These are phyloP conservation scores for Penicillium palitans DNA, from an alignment of 2,329 filamentous ascomycete species.

Conservation along the genomic window DNA sequence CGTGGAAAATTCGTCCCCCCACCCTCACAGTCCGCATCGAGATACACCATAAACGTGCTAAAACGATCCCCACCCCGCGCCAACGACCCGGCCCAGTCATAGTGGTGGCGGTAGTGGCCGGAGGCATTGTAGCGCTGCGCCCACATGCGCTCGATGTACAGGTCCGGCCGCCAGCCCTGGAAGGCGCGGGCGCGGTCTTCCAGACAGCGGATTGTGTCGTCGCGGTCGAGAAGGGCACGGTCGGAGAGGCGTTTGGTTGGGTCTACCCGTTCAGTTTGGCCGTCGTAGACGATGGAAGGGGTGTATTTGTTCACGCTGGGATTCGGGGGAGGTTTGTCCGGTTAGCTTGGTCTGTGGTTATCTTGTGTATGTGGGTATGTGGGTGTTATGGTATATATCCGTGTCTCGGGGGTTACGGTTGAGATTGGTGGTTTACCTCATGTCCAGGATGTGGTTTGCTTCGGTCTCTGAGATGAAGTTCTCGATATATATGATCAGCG, in stretches of 20 bases:
- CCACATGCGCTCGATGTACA: constrained; percentile 63
- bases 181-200: constrained; percentile 59
- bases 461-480: constrained; percentile 54
- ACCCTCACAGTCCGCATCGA: constrained; percentile 54
- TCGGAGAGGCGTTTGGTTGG: constrained; percentile 55
- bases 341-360: neutral
- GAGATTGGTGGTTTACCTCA: constrained; percentile 49
- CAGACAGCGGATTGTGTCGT: constrained; percentile 56
- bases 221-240: constrained; percentile 49
- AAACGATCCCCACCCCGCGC: constrained; percentile 46
- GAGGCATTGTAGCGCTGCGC: constrained; percentile 59
- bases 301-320: constrained; percentile 50
- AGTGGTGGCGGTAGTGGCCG: constrained; percentile 61
- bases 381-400: no score
- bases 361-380: neutral
- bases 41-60: constrained; percentile 64
- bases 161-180: constrained; percentile 60
- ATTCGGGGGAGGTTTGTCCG: neutral
- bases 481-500: constrained; percentile 61
- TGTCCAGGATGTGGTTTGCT: constrained; percentile 51
- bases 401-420: neutral
- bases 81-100: constrained; percentile 55
- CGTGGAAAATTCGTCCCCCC: constrained; percentile 63
- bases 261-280: constrained; percentile 50
- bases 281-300: constrained; percentile 57